phyloP scores from a whole-genome alignment of 805 yeast genomes.

The Lipomyces starkeyi region DNA sequence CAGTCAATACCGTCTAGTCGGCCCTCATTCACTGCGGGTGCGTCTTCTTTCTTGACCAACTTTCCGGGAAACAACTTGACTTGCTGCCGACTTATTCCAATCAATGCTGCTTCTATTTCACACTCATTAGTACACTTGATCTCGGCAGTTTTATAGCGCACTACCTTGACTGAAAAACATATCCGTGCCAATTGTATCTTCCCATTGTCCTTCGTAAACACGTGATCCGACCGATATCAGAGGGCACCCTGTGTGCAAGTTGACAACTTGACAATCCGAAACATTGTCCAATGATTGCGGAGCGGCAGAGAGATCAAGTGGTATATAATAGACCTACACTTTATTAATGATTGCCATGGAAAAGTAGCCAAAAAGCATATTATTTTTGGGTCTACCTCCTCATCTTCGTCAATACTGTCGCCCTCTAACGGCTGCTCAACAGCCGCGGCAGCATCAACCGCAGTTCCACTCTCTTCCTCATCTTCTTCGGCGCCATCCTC shows the following conservation, averaged over 20 bases:
- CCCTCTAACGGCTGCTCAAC: not conserved
- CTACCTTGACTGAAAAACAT: slow-evolving; percentile 34
- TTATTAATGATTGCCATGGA: not conserved
- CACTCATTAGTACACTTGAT: not conserved
- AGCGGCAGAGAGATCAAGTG: slow-evolving; percentile 28
- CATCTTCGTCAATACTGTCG: slow-evolving; percentile 9
- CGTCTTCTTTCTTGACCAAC: slow-evolving; percentile 23
- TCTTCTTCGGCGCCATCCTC: slow-evolving; percentile 7
- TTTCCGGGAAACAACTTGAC: slow-evolving; percentile 27
- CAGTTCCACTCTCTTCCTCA: not conserved
- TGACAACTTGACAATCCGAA: slow-evolving; percentile 18
- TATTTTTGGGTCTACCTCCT: slow-evolving; percentile 4
- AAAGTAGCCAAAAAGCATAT: not conserved
- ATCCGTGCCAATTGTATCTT: slow-evolving; percentile 31
- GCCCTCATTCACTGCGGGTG: slow-evolving; percentile 15
- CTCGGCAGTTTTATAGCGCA: not conserved
- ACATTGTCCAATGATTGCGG: slow-evolving; percentile 26
- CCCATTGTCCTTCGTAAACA: slow-evolving; percentile 37
- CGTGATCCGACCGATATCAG: slow-evolving; percentile 30
- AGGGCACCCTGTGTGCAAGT: slow-evolving; percentile 27
- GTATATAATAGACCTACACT: slow-evolving; percentile 24
- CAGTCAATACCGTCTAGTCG: slow-evolving; percentile 25
- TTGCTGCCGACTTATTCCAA: slow-evolving; percentile 30
- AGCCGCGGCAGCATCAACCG: not conserved
- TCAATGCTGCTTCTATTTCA: slow-evolving; percentile 20